Evolutionary conservation across 2,329 filamentous ascomycete species (phyloP), one percentile per base, ranked within the genome.

Genomic region (Colletotrichum viniferum): DNA sequence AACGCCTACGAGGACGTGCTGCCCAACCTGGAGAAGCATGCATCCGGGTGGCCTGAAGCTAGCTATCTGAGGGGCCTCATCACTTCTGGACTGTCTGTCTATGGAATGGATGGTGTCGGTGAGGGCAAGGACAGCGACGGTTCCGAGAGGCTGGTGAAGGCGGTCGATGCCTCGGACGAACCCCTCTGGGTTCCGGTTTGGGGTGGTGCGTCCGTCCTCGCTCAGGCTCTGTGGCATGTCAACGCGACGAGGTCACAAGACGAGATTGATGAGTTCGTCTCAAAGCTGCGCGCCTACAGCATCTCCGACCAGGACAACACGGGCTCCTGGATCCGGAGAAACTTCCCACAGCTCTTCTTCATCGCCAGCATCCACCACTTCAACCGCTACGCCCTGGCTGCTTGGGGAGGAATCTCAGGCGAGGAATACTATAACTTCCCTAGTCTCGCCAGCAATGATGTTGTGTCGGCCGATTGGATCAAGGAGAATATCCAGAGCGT

Each of bases 291-390:
- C 28, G 83, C 88, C 10, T 88, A 88, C 77, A 82, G 88, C 32
- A 88, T 90, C 67, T 89, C 87, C n/a, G 88, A 90, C 73, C 88
- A 90, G 77, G 88, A 90, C 65, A 85, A 90, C 68, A 85, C 87
- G 0, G 88, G 87, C 1, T 80, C 84, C 4, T 90, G 88, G 88
- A 87, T 90, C 52, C 86, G 88, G n/a, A 80, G 83, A 52, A 84
- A 85, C n/a, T 90, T 86, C 68, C 87, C 89, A 0, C 83, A 86
- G 18, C 79, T 90, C 5, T 86, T 87, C 78, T 90, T 88, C 77
- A 88, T 90, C 69, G 82, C 82, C 7, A 88, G 85, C 1, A 79
- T 89, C 5, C 88, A 90, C 74, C 86, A 85, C 24, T 90, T 86
- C 83, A 87, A 87, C 75, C 83, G 86, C 43, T 90, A 90, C 69